Evolutionary conservation across 2,329 filamentous ascomycete genomes (phyloP).

Genomic region (Fusarium pilosicola): DNA sequence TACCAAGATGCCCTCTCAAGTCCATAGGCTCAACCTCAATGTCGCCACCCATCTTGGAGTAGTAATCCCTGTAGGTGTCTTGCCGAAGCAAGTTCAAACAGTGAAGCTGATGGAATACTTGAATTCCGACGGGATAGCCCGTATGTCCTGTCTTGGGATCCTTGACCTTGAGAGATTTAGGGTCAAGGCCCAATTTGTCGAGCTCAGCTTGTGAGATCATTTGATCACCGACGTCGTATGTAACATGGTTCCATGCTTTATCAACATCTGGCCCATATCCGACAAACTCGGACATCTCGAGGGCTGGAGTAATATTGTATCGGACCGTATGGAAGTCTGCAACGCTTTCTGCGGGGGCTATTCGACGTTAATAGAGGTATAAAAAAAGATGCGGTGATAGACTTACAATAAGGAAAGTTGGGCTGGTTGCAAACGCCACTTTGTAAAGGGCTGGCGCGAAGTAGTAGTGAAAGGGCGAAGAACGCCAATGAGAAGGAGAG

Average conservation of each 20-base stretch:
- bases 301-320: constrained; percentile 59
- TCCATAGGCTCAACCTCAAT: constrained; percentile 51
- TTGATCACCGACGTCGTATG: constrained; percentile 64
- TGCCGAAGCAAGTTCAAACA: constrained; percentile 61
- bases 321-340: constrained; percentile 61
- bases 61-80: constrained; percentile 61
- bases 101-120: constrained; percentile 66
- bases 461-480: constrained; percentile 18
- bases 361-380: not conserved
- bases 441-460: not conserved
- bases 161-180: constrained; percentile 64
- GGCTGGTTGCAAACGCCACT: not conserved
- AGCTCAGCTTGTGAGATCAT: constrained; percentile 67
- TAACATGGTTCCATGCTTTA: constrained; percentile 65
- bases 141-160: constrained; percentile 65
- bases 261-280: constrained; percentile 67
- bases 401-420: constrained; percentile 30
- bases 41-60: constrained; percentile 58
- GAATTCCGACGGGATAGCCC: constrained; percentile 68
- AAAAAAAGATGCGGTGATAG: rapidly evolving
- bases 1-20: constrained; percentile 32
- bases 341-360: constrained; percentile 58
- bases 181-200: constrained; percentile 61
- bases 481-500: constrained; percentile 23
- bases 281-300: constrained; percentile 60